Evolutionary conservation across 148 eudicot genomes (phyloP).

Genomic region (Camellia japonica): DNA sequence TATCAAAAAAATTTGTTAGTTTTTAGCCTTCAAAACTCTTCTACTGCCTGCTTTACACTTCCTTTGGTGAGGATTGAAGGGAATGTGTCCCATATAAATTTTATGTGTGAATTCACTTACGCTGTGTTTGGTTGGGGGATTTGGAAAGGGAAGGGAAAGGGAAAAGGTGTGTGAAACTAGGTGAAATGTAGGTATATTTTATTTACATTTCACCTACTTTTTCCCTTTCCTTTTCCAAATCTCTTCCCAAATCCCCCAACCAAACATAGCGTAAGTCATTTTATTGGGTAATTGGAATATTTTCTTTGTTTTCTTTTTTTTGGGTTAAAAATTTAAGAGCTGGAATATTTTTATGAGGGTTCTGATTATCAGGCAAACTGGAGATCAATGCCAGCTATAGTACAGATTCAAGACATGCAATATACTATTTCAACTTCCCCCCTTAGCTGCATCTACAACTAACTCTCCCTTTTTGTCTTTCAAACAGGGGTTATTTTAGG

Average conservation of each 20-base stretch:
- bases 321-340: neutral
- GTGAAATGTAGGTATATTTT: no score
- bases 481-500: slow-evolving; percentile 62
- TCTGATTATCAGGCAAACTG: neutral
- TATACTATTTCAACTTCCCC: neutral
- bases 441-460: neutral
- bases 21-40: no score
- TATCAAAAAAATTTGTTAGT: no score
- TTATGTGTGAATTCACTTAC: neutral
- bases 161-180: no score
- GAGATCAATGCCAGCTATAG: neutral
- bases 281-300: neutral
- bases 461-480: slow-evolving; percentile 2
- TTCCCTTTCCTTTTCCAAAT: no score
- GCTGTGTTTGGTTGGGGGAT: no score
- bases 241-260: no score
- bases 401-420: neutral
- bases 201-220: no score
- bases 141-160: no score
- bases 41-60: neutral
- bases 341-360: neutral
- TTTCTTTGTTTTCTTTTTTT: neutral
- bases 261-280: no score
- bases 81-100: neutral
- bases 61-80: neutral